Evolutionary conservation across 2,329 filamentous ascomycete species (phyloP), one percentile per base, ranked within the genome.

Genomic region (Colletotrichum sansevieriae): DNA sequence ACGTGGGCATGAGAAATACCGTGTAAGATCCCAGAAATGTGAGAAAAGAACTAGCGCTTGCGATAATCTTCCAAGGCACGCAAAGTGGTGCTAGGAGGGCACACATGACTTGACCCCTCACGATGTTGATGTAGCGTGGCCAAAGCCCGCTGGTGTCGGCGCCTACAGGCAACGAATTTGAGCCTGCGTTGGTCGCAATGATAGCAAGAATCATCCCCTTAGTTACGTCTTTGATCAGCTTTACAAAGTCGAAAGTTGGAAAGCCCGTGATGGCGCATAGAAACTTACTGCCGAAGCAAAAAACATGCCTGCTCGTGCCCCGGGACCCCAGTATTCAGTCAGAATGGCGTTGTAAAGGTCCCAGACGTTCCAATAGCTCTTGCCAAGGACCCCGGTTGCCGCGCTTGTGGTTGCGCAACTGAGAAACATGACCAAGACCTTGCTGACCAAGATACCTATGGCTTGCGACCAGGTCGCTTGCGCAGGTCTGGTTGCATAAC

Each of bases 281-380:
- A 2, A 2, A 63, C 67, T 18, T 39, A 70, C 67, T 2, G 80
- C 61, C 2, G 75, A 73, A 2, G 76, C 78, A 52, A 83, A 77
- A 71, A 83, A 82, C 43, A 83, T 74, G 2, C 76, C 76, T 9
- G 79, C 78, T 5, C 81, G 77, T 5, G 79, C 77, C 5, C 73
- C 75, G 0, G 81, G 75, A 2, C 73, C 74, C 75, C 79, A 83
- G 71, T 79, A 79, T 29, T 76, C 75, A 18, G 79, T 77, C 6
- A 83, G 75, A 8, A 83, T 80, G 1, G 75, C 73, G 35, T 73
- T 73, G 60, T 80, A 79, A n/a, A 83, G 76, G 70, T 83, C 81
- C 81, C 81, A 83, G 2, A 80, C 73, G 60, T 83, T 83, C 82
- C 81, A 83, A 71, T 81, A 80, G 3, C 77, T 76, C 6, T 77